Evolutionary conservation across 2,329 filamentous ascomycete species (phyloP).

Genomic region (Cytospora piceae): DNA sequence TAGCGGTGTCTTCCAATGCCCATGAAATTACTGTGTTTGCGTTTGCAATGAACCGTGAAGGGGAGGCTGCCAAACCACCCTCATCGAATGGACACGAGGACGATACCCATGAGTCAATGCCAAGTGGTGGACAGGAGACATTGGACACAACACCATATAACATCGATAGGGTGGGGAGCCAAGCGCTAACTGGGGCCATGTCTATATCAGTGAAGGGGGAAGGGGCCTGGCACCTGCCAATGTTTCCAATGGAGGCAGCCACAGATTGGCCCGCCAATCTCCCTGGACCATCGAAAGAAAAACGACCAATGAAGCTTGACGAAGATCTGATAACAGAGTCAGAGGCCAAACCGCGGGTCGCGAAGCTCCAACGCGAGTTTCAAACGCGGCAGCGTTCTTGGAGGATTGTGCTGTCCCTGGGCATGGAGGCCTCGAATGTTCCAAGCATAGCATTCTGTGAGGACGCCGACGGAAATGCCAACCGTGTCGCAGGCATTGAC

Average conservation of each 20-base stretch:
- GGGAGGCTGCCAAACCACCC: background rate
- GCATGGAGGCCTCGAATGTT: constrained; percentile 48
- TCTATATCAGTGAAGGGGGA: background rate
- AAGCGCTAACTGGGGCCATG: background rate
- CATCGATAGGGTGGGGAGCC: background rate
- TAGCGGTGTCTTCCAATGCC: constrained; percentile 83
- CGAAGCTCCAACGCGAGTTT: constrained; percentile 41
- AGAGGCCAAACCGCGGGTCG: background rate
- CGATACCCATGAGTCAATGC: background rate
- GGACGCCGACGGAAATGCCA: constrained; percentile 50
- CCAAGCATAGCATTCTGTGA: constrained; percentile 58
- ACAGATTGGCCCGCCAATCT: background rate
- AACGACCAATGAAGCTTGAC: background rate
- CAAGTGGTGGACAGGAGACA: background rate
- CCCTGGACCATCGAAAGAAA: background rate
- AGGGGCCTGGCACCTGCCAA: background rate
- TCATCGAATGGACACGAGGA: background rate
- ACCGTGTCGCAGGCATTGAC: constrained; percentile 56
- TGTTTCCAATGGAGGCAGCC: background rate
- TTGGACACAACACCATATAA: background rate
- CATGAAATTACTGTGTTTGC: constrained; percentile 58
- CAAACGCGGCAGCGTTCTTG: constrained; percentile 51
- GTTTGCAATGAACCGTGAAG: constrained; percentile 42
- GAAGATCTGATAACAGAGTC: background rate
- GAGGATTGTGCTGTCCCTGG: constrained; percentile 53